phyloP scores from a whole-genome alignment of 169 alveolate species.

The Sarcocystis neurona region DNA sequence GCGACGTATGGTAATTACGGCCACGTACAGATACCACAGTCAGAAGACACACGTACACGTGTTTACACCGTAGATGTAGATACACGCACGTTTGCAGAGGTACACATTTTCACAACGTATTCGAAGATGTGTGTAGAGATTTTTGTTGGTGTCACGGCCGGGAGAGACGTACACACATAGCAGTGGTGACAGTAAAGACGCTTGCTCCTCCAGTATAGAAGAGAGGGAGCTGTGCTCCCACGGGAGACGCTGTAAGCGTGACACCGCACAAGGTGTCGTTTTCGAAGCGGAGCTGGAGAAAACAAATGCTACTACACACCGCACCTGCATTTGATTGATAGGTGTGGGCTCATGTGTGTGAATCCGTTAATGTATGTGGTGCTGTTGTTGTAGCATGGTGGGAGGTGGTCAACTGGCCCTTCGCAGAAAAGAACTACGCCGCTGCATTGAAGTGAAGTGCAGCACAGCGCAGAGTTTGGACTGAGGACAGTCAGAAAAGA shows the following conservation, averaged over 20 bases:
- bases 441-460: slow-evolving; percentile 28
- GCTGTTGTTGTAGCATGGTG: slow-evolving; percentile 85
- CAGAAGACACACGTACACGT: neutral
- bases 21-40: neutral
- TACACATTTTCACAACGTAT: neutral
- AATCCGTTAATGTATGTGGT: slow-evolving; percentile 42
- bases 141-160: too few relatives aligned
- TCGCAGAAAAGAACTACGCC: slow-evolving; percentile 67
- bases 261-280: neutral
- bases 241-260: neutral
- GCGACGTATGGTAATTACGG: neutral
- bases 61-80: neutral
- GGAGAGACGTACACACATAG: too few relatives aligned
- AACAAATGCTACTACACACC: too few relatives aligned
- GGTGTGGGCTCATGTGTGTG: neutral
- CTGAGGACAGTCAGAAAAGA: too few relatives aligned
- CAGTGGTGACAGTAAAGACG: too few relatives aligned
- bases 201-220: too few relatives aligned
- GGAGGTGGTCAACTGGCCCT: slow-evolving; percentile 90
- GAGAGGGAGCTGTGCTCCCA: too few relatives aligned
- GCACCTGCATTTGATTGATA: neutral
- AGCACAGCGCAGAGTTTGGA: too few relatives aligned
- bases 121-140: neutral
- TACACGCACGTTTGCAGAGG: neutral
- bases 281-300: neutral